Evolutionary conservation across 441 rosid genomes (phyloP).

Genomic region (Euphorbia celastroides): DNA sequence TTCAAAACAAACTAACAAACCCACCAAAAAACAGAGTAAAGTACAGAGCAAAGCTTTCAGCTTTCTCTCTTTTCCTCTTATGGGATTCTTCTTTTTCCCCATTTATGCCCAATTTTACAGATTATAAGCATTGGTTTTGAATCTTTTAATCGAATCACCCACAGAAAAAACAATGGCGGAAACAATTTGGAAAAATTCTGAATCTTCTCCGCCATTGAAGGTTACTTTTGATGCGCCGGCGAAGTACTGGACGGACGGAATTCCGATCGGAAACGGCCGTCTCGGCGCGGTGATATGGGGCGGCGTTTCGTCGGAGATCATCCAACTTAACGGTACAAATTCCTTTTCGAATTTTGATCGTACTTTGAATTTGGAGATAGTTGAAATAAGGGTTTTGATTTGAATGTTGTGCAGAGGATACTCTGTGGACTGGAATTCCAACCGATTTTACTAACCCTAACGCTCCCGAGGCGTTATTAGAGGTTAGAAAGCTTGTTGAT

Average conservation of each 20-base stretch:
- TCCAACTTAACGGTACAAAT: constrained; percentile 72
- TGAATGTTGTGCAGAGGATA: constrained; percentile 56
- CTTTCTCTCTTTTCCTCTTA: constrained; percentile 21
- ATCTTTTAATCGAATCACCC: constrained; percentile 38
- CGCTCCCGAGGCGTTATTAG: constrained; percentile 58
- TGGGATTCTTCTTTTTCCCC: too few relatives aligned
- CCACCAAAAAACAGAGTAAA: neutral
- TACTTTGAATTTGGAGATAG: neutral
- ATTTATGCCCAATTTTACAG: constrained; percentile 22
- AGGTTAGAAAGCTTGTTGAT: constrained; percentile 73
- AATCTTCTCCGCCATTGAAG: constrained; percentile 45
- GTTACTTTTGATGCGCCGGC: constrained; percentile 56
- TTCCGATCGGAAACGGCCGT: constrained; percentile 89
- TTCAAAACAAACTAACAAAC: neutral
- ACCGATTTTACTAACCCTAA: constrained; percentile 56
- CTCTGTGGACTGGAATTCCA: constrained; percentile 87
- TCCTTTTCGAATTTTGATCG: neutral
- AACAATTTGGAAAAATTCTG: constrained; percentile 14
- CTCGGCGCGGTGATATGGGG: constrained; percentile 97
- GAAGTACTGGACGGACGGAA: constrained; percentile 76
- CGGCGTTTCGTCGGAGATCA: constrained; percentile 57
- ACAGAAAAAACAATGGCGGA: constrained; percentile 29
- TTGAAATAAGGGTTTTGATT: neutral
- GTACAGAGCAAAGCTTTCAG: neutral
- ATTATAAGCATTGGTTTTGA: constrained; percentile 46